Conservation (phyloP, 2,329 filamentous ascomycete species). For the Diaporthe sp. region DNA sequence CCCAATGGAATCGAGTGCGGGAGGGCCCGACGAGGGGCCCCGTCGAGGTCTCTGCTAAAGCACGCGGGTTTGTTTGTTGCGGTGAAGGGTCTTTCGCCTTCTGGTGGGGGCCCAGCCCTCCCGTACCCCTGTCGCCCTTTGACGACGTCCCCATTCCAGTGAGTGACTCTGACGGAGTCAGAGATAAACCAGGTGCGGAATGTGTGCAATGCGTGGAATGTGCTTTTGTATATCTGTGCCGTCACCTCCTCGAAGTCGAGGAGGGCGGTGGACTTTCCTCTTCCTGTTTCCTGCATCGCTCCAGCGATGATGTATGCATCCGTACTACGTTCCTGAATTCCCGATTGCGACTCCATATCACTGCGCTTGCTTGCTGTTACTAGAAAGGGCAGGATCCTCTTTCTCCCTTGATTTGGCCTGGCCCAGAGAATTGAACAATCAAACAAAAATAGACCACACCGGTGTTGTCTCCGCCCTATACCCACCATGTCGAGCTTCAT, state of each 20-base stretch:
- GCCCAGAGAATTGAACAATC: not conserved
- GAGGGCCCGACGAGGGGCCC: conserved; percentile 27
- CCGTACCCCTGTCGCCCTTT: not conserved
- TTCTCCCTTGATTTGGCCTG: conserved; percentile 20
- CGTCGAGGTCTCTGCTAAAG: not conserved
- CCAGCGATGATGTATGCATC: conserved; percentile 27
- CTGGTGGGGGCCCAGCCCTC: conserved; percentile 19
- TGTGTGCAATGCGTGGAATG: conserved; percentile 9
- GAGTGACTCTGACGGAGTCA: conserved; percentile 19
- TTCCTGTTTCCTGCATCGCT: conserved; percentile 2
- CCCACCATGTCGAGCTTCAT: conserved; percentile 39
- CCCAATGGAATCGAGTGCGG: conserved; percentile 32
- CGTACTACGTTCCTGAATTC: conserved; percentile 1
- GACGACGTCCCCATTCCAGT: conserved; percentile 28
- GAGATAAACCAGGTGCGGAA: not conserved
- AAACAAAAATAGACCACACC: not conserved
- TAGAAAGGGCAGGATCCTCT: conserved; percentile 27
- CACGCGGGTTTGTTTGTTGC: conserved; percentile 22
- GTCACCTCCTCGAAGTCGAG: conserved; percentile 5
- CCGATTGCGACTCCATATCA: not conserved
- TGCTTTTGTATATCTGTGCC: conserved; percentile 17
- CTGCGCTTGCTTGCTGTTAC: conserved; percentile 26
- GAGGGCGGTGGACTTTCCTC: not conserved
- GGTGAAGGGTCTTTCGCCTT: conserved; percentile 21
- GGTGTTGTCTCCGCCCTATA: not conserved